A percentile compares a stretch with the other conserved stretches of the same genome.
Conservation (phyloP, 2,329 filamentous ascomycete genomes). For the Shiraia sp. region DNA sequence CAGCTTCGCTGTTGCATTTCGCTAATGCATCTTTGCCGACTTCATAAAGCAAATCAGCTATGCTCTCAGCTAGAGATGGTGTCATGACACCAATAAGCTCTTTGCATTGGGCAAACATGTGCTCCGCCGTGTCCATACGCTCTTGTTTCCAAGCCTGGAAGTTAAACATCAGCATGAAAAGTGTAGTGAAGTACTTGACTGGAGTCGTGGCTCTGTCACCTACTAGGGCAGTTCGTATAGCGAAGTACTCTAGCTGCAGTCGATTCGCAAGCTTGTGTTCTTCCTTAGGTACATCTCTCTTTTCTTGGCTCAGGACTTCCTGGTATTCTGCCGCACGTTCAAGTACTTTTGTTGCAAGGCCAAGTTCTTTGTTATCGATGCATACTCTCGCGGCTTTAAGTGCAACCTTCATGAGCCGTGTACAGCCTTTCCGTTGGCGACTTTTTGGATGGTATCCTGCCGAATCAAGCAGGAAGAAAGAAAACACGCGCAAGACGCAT, state of each 20-base stretch:
- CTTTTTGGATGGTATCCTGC: conserved; percentile 26
- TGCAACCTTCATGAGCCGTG: conserved; percentile 68
- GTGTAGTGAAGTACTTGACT: background rate
- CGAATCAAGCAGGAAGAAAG: conserved; percentile 68
- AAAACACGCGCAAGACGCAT: conserved; percentile 56
- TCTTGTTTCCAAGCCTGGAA: conserved; percentile 73
- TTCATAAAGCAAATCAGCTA: conserved; percentile 71
- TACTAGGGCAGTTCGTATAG: conserved; percentile 69
- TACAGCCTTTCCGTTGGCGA: conserved; percentile 30
- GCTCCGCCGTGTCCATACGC: conserved; percentile 74
- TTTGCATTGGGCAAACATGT: conserved; percentile 69
- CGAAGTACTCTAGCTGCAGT: conserved; percentile 65
- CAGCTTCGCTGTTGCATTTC: conserved; percentile 58
- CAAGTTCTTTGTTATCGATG: conserved; percentile 61
- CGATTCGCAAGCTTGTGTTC: conserved; percentile 37
- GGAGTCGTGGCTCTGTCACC: conserved; percentile 20
- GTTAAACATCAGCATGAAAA: background rate
- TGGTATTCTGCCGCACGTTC: conserved; percentile 64
- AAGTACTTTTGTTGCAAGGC: conserved; percentile 64
- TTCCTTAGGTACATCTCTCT: conserved; percentile 24
- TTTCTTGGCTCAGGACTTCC: conserved; percentile 25
- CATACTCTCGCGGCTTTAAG: conserved; percentile 68
- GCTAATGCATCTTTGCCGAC: conserved; percentile 67
- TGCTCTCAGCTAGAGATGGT: conserved; percentile 58
- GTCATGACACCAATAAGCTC: conserved; percentile 49